Percentiles rank a stretch among this genome's conserved stretches.
These are phyloP conservation scores for Cladophialophora exuberans DNA, from an alignment of 2,329 filamentous ascomycete genomes.

Conservation along the genomic window DNA sequence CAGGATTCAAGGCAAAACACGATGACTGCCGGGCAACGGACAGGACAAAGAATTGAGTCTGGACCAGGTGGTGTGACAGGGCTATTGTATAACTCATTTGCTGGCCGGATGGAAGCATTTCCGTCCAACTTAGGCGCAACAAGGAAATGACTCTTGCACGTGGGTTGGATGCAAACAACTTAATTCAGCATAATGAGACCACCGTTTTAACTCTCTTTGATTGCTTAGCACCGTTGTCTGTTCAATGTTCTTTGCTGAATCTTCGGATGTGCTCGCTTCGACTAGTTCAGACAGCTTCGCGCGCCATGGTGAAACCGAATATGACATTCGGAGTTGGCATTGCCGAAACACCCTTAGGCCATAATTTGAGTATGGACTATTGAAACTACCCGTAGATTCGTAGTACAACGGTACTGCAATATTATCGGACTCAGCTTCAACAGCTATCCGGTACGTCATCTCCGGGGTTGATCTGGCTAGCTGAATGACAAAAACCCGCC, in stretches of 20 bases:
- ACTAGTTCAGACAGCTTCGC: neutral
- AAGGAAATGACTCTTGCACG: constrained; percentile 19
- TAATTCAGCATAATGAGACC: constrained; percentile 32
- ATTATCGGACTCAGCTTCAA: too few relatives aligned
- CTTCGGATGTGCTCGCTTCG: constrained; percentile 2
- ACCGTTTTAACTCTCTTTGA: constrained; percentile 6
- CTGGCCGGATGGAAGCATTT: constrained; percentile 23
- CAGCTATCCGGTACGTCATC: too few relatives aligned
- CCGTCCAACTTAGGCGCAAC: constrained; percentile 24
- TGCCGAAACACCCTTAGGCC: too few relatives aligned
- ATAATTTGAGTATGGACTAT: too few relatives aligned
- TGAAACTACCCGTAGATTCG: too few relatives aligned
- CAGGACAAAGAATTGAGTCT: constrained; percentile 7
- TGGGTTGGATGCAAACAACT: constrained; percentile 24
- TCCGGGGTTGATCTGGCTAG: constrained; percentile 4
- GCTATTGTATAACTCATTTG: constrained; percentile 19
- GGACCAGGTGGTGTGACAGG: constrained; percentile 21
- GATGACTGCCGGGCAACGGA: neutral
- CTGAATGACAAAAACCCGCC: constrained; percentile 8
- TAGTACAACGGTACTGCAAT: neutral
- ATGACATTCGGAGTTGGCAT: constrained; percentile 6
- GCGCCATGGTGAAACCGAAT: constrained; percentile 19
- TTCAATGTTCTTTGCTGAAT: neutral
- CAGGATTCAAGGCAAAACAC: constrained; percentile 2
- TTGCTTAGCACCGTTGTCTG: neutral